These are phyloP conservation scores for Verticillium longisporum DNA, from an alignment of 2,329 filamentous ascomycete species.

Conservation along the genomic window DNA sequence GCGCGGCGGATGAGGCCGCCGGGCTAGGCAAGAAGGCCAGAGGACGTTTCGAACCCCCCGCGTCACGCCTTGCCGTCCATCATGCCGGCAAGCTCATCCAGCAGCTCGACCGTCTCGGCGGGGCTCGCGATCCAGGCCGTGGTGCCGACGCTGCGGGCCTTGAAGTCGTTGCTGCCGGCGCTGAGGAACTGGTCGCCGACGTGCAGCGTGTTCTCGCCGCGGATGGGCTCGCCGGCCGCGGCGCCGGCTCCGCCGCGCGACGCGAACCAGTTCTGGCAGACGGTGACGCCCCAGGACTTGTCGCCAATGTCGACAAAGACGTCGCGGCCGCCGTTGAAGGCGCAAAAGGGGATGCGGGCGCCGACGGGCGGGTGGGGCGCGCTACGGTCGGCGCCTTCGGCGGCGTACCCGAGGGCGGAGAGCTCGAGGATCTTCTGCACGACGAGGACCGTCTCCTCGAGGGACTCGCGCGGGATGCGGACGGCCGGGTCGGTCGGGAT, in stretches of 20 bases:
- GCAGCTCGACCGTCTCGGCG: slow-evolving; percentile 76
- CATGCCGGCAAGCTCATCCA: slow-evolving; percentile 71
- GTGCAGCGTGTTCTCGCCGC: slow-evolving; percentile 76
- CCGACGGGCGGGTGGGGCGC: background rate
- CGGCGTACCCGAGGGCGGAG: slow-evolving; percentile 41
- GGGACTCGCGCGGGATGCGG: slow-evolving; percentile 75
- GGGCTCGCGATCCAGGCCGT: slow-evolving; percentile 97
- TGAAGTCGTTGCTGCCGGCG: slow-evolving; percentile 95
- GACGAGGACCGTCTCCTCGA: slow-evolving; percentile 93
- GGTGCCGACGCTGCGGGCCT: slow-evolving; percentile 82
- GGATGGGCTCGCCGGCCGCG: slow-evolving; percentile 31
- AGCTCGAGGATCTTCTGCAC: slow-evolving; percentile 90
- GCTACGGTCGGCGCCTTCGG: slow-evolving; percentile 18
- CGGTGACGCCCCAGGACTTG: slow-evolving; percentile 91
- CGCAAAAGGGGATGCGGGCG: slow-evolving; percentile 73
- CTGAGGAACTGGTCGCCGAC: slow-evolving; percentile 96
- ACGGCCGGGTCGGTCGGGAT: slow-evolving; percentile 56
- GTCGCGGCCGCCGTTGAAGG: slow-evolving; percentile 96
- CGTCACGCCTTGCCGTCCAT: slow-evolving; percentile 23
- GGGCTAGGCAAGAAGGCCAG: no score
- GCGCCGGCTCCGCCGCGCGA: slow-evolving; percentile 40
- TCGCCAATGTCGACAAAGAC: slow-evolving; percentile 98
- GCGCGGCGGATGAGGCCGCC: background rate
- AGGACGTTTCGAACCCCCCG: no score
- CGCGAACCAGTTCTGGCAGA: slow-evolving; percentile 86